Evolutionary conservation across 352 stramenopile species (phyloP).

Genomic region (Phytopythium oedochilum): DNA sequence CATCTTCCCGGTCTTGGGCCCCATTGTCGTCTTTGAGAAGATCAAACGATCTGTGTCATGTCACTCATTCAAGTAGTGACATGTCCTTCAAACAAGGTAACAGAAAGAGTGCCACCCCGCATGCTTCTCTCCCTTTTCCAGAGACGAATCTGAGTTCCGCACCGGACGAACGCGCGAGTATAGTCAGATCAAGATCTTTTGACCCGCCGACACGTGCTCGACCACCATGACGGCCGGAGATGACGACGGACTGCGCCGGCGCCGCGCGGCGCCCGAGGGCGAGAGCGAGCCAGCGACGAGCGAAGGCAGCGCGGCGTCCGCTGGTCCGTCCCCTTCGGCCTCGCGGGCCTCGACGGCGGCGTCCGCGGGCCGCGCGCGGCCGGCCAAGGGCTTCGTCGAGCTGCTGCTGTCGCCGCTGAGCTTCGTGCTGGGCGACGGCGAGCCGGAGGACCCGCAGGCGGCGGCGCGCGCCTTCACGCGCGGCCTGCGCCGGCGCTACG

Average conservation of each 20-base stretch:
- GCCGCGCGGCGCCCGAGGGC: slow-evolving; percentile 16
- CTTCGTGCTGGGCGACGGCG: slow-evolving; percentile 65
- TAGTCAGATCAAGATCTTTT: background rate
- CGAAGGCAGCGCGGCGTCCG: background rate
- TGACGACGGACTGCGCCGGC: slow-evolving; percentile 24
- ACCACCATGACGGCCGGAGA: slow-evolving; percentile 16
- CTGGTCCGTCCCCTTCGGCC: background rate
- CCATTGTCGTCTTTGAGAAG: background rate
- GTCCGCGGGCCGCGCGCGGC: slow-evolving; percentile 2
- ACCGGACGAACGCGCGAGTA: background rate
- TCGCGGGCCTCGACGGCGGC: slow-evolving; percentile 6
- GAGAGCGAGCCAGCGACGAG: background rate
- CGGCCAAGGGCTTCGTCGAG: slow-evolving; percentile 66
- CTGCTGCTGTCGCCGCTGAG: slow-evolving; percentile 71
- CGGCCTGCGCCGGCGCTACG: slow-evolving; percentile 50
- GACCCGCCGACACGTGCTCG: slow-evolving; percentile 8
- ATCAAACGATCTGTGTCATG: background rate
- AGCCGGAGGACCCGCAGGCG: slow-evolving; percentile 58
- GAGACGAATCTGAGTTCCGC: background rate
- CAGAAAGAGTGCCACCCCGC: too few relatives aligned
- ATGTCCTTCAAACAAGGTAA: background rate
- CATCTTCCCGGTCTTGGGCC: background rate
- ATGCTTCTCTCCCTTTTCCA: too few relatives aligned
- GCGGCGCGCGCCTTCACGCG: slow-evolving; percentile 53
- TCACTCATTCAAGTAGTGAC: background rate